phyloP scores from a whole-genome alignment of 768 basidiomycete species.

The Postia placenta region DNA sequence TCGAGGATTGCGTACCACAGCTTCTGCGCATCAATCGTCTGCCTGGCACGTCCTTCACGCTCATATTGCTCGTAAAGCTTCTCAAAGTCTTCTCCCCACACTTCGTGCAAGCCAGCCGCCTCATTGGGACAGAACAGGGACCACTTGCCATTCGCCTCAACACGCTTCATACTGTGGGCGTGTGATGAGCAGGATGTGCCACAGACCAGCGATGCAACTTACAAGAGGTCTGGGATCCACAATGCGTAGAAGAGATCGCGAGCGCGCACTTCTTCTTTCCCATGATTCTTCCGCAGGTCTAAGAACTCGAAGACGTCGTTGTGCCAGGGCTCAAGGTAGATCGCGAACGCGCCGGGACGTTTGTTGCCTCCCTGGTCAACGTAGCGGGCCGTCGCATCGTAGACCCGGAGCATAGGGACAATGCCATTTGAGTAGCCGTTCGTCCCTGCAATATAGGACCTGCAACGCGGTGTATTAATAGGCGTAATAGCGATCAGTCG shows the following conservation, averaged over 20 bases:
- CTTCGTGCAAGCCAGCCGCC: slow-evolving; percentile 84
- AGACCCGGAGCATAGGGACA: slow-evolving; percentile 97
- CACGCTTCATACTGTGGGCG: slow-evolving; percentile 82
- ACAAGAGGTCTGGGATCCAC: slow-evolving; percentile 98
- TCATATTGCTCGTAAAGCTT: slow-evolving; percentile 83
- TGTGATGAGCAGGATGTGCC: slow-evolving; percentile 2
- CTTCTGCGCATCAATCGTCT: slow-evolving; percentile 89
- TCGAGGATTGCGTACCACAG: slow-evolving; percentile 98
- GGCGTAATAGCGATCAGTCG: not conserved
- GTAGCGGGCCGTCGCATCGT: slow-evolving; percentile 96
- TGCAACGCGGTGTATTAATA: slow-evolving; percentile 23
- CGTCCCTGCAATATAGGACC: slow-evolving; percentile 97
- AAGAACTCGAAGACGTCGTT: slow-evolving; percentile 96
- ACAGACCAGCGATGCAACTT: slow-evolving; percentile 23
- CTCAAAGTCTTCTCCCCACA: slow-evolving; percentile 87
- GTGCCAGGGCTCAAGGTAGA: slow-evolving; percentile 99
- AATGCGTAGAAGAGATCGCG: slow-evolving; percentile 97
- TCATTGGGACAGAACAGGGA: slow-evolving; percentile 98
- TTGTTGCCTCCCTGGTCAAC: slow-evolving; percentile 99
- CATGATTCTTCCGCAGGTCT: slow-evolving; percentile 97
- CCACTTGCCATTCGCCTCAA: slow-evolving; percentile 87
- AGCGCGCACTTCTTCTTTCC: slow-evolving; percentile 95
- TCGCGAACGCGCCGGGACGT: slow-evolving; percentile 95
- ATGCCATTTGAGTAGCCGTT: slow-evolving; percentile 99
- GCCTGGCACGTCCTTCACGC: slow-evolving; percentile 79